Percentiles rank a stretch among this genome's conserved stretches.
Evolutionary conservation across 1,284 basidiomycete species (phyloP).

Genomic region (Megacollybia platyphylla): DNA sequence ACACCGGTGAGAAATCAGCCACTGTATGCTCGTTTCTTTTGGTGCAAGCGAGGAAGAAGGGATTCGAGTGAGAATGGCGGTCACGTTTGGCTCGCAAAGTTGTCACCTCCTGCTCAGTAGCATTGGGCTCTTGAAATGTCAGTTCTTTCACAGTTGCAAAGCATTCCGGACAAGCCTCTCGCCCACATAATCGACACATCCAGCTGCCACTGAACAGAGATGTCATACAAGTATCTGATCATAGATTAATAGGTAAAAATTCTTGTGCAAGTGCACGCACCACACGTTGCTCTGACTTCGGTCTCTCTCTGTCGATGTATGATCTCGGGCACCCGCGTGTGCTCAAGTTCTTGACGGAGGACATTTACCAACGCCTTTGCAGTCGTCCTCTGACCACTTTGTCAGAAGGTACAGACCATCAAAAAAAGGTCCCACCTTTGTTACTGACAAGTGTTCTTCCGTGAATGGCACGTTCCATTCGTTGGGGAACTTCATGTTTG

Average conservation of each 20-base stretch:
- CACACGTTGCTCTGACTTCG: conserved; percentile 74
- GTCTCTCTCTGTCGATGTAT: conserved; percentile 66
- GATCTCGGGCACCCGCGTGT: conserved; percentile 47
- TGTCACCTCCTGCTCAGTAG: conserved; percentile 31
- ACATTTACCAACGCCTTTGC: conserved; percentile 59
- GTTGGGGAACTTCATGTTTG: conserved; percentile 51
- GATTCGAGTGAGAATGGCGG: conserved; percentile 50
- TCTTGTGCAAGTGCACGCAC: conserved; percentile 21
- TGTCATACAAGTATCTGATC: conserved; percentile 80
- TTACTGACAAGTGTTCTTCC: conserved; percentile 5
- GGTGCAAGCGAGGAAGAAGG: conserved; percentile 63
- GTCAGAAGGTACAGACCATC: background rate
- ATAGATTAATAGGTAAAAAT: conserved; percentile 14
- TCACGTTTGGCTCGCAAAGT: conserved; percentile 40
- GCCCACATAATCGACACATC: conserved; percentile 83
- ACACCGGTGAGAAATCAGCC: conserved; percentile 67
- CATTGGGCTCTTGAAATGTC: conserved; percentile 36
- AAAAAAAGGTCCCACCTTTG: background rate
- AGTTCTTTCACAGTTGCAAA: conserved; percentile 58
- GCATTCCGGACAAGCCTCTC: conserved; percentile 83
- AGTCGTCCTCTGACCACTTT: conserved; percentile 39
- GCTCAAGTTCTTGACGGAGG: conserved; percentile 56
- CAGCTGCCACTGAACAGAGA: conserved; percentile 84
- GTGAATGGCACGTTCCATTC: conserved; percentile 52
- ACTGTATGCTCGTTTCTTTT: conserved; percentile 55